Conservation (phyloP, 495 filamentous ascomycete genomes). For the Thermothielavioides terrestris region DNA sequence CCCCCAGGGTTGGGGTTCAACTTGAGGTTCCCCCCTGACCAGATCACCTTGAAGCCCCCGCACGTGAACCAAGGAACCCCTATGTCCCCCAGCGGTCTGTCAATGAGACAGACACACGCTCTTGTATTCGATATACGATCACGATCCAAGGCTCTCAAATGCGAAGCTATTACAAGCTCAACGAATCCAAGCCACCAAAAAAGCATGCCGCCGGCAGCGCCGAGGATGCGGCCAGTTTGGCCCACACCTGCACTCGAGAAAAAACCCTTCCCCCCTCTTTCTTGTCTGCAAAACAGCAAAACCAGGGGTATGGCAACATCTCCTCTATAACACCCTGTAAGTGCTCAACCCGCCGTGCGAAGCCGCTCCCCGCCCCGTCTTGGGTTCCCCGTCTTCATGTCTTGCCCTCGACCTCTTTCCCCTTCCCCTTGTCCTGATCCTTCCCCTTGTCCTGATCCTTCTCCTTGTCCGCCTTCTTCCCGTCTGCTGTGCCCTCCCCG, state of each 20-base stretch:
- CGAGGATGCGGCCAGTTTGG: background rate
- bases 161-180: background rate
- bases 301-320: background rate
- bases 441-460: background rate
- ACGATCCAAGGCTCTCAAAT: background rate
- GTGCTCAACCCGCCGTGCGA: background rate
- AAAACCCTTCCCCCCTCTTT: background rate
- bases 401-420: background rate
- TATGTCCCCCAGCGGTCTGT: background rate
- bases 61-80: background rate
- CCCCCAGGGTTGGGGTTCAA: too few relatives aligned
- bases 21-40: too few relatives aligned
- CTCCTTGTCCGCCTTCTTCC: background rate
- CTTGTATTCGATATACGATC: background rate
- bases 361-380: background rate
- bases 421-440: background rate
- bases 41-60: too few relatives aligned
- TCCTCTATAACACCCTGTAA: slow-evolving; percentile 1
- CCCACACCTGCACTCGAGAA: background rate
- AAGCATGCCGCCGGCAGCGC: background rate
- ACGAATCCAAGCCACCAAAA: background rate
- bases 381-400: background rate
- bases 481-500: background rate
- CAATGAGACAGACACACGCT: background rate
- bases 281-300: background rate